These are phyloP conservation scores for Epichloe typhina DNA, from an alignment of 2,329 filamentous ascomycete species.

Conservation along the genomic window DNA sequence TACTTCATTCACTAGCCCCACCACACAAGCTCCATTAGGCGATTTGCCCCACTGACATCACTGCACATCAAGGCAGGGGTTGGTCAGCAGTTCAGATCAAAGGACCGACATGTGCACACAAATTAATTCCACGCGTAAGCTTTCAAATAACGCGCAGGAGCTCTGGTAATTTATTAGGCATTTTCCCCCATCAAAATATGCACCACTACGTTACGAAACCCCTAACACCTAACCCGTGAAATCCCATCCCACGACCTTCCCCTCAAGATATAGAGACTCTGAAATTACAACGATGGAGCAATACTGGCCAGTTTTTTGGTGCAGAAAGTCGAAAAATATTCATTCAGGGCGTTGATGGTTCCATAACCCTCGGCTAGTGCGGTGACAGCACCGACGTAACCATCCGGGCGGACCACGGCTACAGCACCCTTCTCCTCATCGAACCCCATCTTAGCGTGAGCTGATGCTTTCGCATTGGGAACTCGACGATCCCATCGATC, in stretches of 20 bases:
- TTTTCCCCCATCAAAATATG: no score
- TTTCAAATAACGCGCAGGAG: no score
- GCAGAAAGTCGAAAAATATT: conserved; percentile 65
- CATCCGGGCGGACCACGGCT: conserved; percentile 75
- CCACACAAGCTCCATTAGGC: not conserved
- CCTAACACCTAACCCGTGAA: not conserved
- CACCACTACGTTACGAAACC: not conserved
- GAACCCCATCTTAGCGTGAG: conserved; percentile 79
- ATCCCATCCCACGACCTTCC: not conserved
- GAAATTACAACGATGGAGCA: not conserved
- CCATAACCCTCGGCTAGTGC: conserved; percentile 61
- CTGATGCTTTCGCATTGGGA: conserved; percentile 55
- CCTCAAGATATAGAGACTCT: not conserved
- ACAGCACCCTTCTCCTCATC: conserved; percentile 61
- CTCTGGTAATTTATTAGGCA: no score
- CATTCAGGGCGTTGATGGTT: conserved; percentile 70
- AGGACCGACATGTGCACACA: no score
- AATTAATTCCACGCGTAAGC: no score
- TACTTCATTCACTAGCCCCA: not conserved
- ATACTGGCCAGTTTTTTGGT: conserved; percentile 34
- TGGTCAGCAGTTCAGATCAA: no score
- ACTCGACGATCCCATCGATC: conserved; percentile 63
- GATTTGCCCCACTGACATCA: not conserved
- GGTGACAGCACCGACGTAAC: conserved; percentile 69
- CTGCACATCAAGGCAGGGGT: no score